Evolutionary conservation across 306 rosid genomes (phyloP), one percentile per base, ranked within the genome.

Genomic region (Rosa persica): DNA sequence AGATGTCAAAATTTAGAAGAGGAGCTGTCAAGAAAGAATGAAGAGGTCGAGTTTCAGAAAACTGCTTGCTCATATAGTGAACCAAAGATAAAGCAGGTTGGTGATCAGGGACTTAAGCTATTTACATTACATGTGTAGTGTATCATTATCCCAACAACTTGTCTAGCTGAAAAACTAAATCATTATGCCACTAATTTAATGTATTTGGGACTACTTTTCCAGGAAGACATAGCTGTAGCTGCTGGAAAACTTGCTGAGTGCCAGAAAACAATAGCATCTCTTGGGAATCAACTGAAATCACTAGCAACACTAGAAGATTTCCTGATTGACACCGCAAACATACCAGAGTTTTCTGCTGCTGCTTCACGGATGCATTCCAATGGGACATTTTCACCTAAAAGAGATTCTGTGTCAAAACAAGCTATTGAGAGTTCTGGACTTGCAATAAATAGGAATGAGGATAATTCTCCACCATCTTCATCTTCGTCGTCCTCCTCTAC

Each of bases 211-310:
- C 12, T 78, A 17, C 25, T 77, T 70, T 72, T 81, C 62, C 88
- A 94, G 97, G 97, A 92, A 88, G 98, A 89, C 81, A 81, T 94
- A 78, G 92, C 88, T 58, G 79, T 92, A 8, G 98, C 98, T 2
- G 97, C 98, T 0, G 94, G 94, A 74, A 94, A 94, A 82, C 97
- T 94, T 61, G 98, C 94, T 0, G 97, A 94, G 80, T 94, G 98
- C 85, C 98, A 94, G 86, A 92, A 92, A 84, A 92, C 98, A 6
- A 94, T 94, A 81, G 98, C 94, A 27, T 94, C 97, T 49, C 89
- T 94, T 47, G 98, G 96, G 34, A 92, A 89, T 73, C 98, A 94
- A 79, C 83, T 94, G 52, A 87, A 92, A 57, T 90, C 94, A 75
- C 85, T 94, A 61, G 98, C 98, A 11, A 86, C 96, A 11, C 88